phyloP scores from a whole-genome alignment of 2,329 filamentous ascomycete species.

The Torrubiella hemipterigena region DNA sequence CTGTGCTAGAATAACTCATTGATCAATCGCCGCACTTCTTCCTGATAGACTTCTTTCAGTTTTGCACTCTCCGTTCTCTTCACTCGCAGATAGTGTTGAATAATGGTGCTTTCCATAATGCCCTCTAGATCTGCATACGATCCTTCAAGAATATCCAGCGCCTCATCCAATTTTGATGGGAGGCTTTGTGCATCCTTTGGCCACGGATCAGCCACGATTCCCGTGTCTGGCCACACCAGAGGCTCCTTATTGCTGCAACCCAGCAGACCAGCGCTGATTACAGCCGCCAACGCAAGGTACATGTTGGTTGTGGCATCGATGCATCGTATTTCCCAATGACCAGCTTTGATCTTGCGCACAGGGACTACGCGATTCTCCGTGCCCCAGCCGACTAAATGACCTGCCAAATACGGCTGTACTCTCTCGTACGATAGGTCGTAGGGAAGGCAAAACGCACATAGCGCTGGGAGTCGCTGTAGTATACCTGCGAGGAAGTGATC shows the following conservation, averaged over 20 bases:
- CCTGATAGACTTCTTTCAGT: too few relatives aligned
- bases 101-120: too few relatives aligned
- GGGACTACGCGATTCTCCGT: constrained; percentile 4
- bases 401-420: neutral
- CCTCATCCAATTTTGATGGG: too few relatives aligned
- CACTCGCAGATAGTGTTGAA: too few relatives aligned
- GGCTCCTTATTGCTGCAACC: neutral
- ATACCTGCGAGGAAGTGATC: constrained; percentile 5
- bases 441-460: constrained; percentile 4
- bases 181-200: too few relatives aligned
- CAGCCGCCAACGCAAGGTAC: constrained; percentile 3
- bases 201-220: too few relatives aligned
- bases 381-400: constrained; percentile 4
- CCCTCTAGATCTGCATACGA: too few relatives aligned
- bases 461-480: neutral
- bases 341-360: constrained; percentile 3
- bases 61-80: too few relatives aligned
- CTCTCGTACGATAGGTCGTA: constrained; percentile 4
- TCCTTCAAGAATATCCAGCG: too few relatives aligned
- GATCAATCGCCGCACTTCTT: too few relatives aligned
- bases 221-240: neutral
- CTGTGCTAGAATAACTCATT: too few relatives aligned
- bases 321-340: constrained; percentile 5
- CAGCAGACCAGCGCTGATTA: neutral
- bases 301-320: constrained; percentile 6